These are phyloP conservation scores for Gymnopilus dilepis DNA, from an alignment of 768 basidiomycete genomes.

Conservation along the genomic window DNA sequence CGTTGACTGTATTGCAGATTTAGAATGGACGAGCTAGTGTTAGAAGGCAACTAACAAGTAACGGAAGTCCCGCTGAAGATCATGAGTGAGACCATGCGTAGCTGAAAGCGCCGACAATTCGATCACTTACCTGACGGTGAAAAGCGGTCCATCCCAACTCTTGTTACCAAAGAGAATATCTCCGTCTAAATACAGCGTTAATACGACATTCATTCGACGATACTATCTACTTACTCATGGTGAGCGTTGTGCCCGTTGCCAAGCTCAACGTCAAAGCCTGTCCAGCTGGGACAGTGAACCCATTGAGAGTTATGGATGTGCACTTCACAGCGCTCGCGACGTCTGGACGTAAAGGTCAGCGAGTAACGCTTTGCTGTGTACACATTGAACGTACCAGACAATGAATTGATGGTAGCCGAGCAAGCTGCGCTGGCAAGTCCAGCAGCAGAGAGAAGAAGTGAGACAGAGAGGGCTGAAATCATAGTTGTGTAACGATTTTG, in stretches of 20 bases:
- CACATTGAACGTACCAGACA: slow-evolving; percentile 38
- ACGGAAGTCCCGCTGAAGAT: slow-evolving; percentile 50
- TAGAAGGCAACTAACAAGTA: slow-evolving; percentile 44
- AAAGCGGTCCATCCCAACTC: slow-evolving; percentile 60
- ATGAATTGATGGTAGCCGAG: slow-evolving; percentile 59
- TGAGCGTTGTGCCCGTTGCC: slow-evolving; percentile 56
- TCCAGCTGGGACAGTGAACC: slow-evolving; percentile 62
- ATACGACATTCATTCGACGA: background rate
- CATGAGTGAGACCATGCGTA: background rate
- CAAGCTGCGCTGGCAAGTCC: slow-evolving; percentile 36
- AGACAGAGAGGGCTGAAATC: slow-evolving; percentile 19
- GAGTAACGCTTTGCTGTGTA: background rate
- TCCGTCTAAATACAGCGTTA: slow-evolving; percentile 44
- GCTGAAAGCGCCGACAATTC: background rate
- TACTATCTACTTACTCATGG: slow-evolving; percentile 47
- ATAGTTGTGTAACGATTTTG: slow-evolving; percentile 11
- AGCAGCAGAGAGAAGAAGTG: slow-evolving; percentile 21
- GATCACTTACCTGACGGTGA: slow-evolving; percentile 48
- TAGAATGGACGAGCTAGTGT: background rate
- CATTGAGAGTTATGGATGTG: slow-evolving; percentile 59
- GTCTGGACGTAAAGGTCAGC: background rate
- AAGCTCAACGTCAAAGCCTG: slow-evolving; percentile 53
- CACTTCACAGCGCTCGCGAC: slow-evolving; percentile 44
- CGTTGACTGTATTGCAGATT: slow-evolving; percentile 37
- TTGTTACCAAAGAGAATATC: slow-evolving; percentile 59